phyloP scores from a whole-genome alignment of 371 early-diverging fungal species.

The Mucor sp. region DNA sequence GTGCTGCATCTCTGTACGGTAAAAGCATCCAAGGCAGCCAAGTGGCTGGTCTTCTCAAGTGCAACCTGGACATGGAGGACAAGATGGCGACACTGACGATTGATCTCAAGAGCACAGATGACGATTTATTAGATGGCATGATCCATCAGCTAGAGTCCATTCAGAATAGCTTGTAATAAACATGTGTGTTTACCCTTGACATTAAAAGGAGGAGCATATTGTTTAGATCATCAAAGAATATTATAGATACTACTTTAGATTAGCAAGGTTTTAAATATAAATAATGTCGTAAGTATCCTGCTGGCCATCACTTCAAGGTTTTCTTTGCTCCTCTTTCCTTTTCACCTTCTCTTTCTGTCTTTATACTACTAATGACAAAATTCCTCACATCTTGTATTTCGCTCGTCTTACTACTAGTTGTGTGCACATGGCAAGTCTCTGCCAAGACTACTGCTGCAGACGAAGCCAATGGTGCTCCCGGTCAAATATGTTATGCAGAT shows the following conservation, averaged over 20 bases:
- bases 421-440: background rate
- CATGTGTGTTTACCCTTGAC: background rate
- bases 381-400: background rate
- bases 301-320: background rate
- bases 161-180: conserved; percentile 5
- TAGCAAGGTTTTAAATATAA: conserved; percentile 2
- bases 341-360: background rate
- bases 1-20: conserved; percentile 76
- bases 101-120: conserved; percentile 72
- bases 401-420: background rate
- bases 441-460: background rate
- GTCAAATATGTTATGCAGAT: conserved; percentile 22
- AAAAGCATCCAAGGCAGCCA: conserved; percentile 64
- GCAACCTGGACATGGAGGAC: conserved; percentile 27
- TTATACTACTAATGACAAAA: background rate
- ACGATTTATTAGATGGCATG: conserved; percentile 49
- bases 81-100: conserved; percentile 52
- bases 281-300: background rate
- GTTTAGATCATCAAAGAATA: background rate
- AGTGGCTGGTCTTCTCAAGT: conserved; percentile 76
- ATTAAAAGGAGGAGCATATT: background rate
- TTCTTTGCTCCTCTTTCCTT: background rate
- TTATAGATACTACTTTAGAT: background rate
- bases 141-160: conserved; percentile 11
- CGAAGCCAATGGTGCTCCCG: conserved; percentile 17